These are phyloP conservation scores for Termitomyces sp. DNA, from an alignment of 768 basidiomycete genomes.

Conservation along the genomic window DNA sequence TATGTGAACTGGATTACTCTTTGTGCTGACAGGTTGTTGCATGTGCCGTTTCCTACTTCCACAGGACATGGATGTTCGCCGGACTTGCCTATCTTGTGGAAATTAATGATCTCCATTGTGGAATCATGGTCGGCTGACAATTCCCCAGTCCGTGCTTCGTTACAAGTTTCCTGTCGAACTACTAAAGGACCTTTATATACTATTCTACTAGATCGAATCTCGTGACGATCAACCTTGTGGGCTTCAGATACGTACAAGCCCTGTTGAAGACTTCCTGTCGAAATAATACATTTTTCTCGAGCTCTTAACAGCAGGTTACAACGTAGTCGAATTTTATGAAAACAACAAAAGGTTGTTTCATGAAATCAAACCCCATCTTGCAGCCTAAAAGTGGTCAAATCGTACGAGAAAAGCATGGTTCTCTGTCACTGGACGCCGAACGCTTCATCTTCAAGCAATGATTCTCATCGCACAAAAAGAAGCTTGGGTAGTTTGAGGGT, in stretches of 20 bases:
- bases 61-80: background rate
- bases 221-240: background rate
- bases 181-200: background rate
- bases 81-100: background rate
- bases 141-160: background rate
- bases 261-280: background rate
- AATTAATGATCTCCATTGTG: conserved; percentile 5
- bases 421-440: background rate
- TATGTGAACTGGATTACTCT: background rate
- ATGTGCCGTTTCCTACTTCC: background rate
- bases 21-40: background rate
- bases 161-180: background rate
- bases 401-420: background rate
- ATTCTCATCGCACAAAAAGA: background rate
- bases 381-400: background rate
- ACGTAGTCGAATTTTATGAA: background rate
- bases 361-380: background rate
- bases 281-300: too few species aligned
- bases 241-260: background rate
- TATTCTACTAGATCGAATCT: background rate
- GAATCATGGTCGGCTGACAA: conserved; percentile 1
- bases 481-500: background rate
- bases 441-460: background rate
- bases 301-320: too few species aligned
- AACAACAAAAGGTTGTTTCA: background rate